Percentiles rank a stretch among this genome's conserved stretches.
phyloP scores from a whole-genome alignment of 495 filamentous ascomycete genomes.

The Penicillium paxilli region DNA sequence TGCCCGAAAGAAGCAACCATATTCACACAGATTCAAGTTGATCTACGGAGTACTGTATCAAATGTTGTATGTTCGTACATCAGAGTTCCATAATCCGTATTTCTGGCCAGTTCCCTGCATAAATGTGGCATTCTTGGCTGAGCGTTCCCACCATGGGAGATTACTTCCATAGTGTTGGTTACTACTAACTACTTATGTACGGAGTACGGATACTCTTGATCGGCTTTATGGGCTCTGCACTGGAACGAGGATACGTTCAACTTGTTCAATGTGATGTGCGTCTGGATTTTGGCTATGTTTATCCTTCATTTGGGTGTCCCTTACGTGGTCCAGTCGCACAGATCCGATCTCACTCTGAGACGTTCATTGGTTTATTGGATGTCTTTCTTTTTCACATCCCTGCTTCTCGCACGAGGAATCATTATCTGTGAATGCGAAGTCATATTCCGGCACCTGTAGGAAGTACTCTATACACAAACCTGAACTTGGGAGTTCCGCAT shows the following conservation, averaged over 20 bases:
- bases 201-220: no score
- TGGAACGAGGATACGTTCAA: constrained; percentile 6
- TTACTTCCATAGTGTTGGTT: no score
- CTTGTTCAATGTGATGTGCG: constrained; percentile 22
- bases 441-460: neutral
- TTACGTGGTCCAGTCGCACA: constrained; percentile 26
- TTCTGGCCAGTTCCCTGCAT: neutral
- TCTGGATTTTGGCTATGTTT: constrained; percentile 14
- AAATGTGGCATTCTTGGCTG: constrained; percentile 19
- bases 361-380: constrained; percentile 7
- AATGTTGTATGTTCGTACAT: no score
- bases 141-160: constrained; percentile 6
- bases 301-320: constrained; percentile 21
- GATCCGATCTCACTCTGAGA: constrained; percentile 3
- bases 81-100: neutral
- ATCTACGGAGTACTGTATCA: no score
- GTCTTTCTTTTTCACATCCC: constrained; percentile 5
- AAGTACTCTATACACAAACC: no score
- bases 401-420: constrained; percentile 11
- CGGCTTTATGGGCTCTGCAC: neutral
- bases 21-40: neutral
- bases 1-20: constrained; percentile 1
- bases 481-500: no score
- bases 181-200: no score
- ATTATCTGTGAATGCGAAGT: neutral